Conservation (phyloP, 805 yeast species). For the Soucietia sequanensis region DNA sequence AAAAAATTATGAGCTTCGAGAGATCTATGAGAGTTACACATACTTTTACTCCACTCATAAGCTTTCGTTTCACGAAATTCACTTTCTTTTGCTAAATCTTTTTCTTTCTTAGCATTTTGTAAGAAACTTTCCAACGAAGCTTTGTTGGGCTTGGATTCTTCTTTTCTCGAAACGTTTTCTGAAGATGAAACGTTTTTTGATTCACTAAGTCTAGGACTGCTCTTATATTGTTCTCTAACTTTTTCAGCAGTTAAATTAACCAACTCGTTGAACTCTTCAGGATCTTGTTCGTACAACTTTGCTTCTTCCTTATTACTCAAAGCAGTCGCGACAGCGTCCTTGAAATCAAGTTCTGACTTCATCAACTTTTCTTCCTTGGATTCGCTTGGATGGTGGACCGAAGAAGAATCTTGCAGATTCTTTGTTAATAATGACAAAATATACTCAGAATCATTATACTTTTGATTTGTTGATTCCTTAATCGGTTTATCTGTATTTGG, state of each 20-base stretch:
- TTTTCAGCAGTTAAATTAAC: slow-evolving; percentile 15
- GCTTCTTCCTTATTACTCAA: slow-evolving; percentile 16
- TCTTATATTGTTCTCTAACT: slow-evolving; percentile 13
- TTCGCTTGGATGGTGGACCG: too few species aligned
- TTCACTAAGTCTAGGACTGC: background rate
- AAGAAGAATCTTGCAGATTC: slow-evolving; percentile 7
- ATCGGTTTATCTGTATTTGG: slow-evolving; percentile 1
- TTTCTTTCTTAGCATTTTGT: slow-evolving; percentile 39
- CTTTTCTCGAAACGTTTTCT: background rate
- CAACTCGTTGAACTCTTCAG: slow-evolving; percentile 13
- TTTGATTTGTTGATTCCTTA: background rate
- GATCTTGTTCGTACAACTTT: slow-evolving; percentile 5
- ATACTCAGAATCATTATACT: slow-evolving; percentile 17
- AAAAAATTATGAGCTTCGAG: slow-evolving; percentile 44
- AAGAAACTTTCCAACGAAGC: slow-evolving; percentile 41
- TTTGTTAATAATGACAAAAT: slow-evolving; percentile 14
- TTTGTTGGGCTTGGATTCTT: slow-evolving; percentile 8
- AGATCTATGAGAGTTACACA: slow-evolving; percentile 34
- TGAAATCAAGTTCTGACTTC: slow-evolving; percentile 14
- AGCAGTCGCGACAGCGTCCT: slow-evolving; percentile 23
- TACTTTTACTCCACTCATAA: slow-evolving; percentile 49
- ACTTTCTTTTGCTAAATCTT: slow-evolving; percentile 40
- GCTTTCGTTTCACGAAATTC: slow-evolving; percentile 49
- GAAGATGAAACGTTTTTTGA: too few species aligned
- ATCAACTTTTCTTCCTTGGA: slow-evolving; percentile 1